phyloP scores from a whole-genome alignment of 306 rosid species.

The Quillaja saponaria region DNA sequence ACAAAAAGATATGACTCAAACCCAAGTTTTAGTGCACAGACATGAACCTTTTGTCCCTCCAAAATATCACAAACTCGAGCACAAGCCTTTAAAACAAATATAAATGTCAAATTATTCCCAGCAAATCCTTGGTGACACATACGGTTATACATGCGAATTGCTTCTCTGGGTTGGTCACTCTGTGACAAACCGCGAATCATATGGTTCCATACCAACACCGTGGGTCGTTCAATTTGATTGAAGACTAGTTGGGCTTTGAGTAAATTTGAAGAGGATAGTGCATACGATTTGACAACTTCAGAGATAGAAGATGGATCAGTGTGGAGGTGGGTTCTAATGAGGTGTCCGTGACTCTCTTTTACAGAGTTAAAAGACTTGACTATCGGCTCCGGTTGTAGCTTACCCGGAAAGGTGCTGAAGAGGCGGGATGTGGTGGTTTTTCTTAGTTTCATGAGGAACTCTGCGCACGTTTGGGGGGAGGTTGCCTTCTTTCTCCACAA shows the following conservation, averaged over 20 bases:
- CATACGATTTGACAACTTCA: slow-evolving; percentile 52
- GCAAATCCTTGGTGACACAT: slow-evolving; percentile 49
- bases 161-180: slow-evolving; percentile 52
- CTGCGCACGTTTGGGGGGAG: no score
- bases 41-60: slow-evolving; percentile 40
- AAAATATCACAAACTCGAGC: slow-evolving; percentile 50
- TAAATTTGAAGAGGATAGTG: slow-evolving; percentile 43
- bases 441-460: no score
- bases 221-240: slow-evolving; percentile 58
- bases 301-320: slow-evolving; percentile 49
- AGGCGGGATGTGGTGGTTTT: slow-evolving; percentile 29
- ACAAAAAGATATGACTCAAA: slow-evolving; percentile 55
- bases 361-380: slow-evolving; percentile 25
- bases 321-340: slow-evolving; percentile 48
- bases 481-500: no score
- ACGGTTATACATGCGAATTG: slow-evolving; percentile 49
- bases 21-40: slow-evolving; percentile 63
- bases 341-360: slow-evolving; percentile 57
- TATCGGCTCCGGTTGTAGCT: slow-evolving; percentile 23
- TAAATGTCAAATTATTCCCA: slow-evolving; percentile 57
- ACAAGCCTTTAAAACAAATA: slow-evolving; percentile 73
- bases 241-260: slow-evolving; percentile 51
- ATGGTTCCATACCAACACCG: slow-evolving; percentile 57
- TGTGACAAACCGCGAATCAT: slow-evolving; percentile 71
- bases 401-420: slow-evolving; percentile 16